Evolutionary conservation across 495 filamentous ascomycete genomes (phyloP).

Genomic region (Penicillium cosmopolitanum): DNA sequence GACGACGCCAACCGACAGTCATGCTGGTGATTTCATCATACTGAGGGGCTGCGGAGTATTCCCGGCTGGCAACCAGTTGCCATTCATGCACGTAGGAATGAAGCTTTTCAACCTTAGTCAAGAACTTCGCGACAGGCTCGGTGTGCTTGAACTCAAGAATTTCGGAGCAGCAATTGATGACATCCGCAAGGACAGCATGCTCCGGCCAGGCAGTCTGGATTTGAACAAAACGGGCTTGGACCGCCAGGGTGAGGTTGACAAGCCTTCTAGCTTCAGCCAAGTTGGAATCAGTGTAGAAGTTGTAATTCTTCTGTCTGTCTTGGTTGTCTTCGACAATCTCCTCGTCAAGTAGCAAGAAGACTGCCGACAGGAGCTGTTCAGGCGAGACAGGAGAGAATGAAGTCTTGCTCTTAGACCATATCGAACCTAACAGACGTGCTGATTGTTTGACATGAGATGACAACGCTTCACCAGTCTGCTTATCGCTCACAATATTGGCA

Average conservation of each 20-base stretch:
- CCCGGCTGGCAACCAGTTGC: conserved; percentile 85
- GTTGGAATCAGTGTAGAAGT: conserved; percentile 88
- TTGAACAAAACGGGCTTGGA: conserved; percentile 69
- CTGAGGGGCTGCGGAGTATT: conserved; percentile 66
- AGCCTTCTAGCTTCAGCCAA: conserved; percentile 72
- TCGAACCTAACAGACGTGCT: conserved; percentile 40
- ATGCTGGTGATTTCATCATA: conserved; percentile 76
- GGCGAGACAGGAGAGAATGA: conserved; percentile 44
- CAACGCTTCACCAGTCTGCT: conserved; percentile 33
- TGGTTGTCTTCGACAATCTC: conserved; percentile 47
- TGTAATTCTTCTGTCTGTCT: conserved; percentile 57
- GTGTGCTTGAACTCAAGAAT: conserved; percentile 72
- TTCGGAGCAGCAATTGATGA: conserved; percentile 71
- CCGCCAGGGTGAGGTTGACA: conserved; percentile 63
- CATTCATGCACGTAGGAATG: conserved; percentile 85
- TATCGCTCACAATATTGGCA: conserved; percentile 47
- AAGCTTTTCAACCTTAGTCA: conserved; percentile 82
- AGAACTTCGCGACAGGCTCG: conserved; percentile 84
- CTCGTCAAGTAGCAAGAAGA: conserved; percentile 65
- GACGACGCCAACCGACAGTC: conserved; percentile 82
- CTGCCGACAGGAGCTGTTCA: conserved; percentile 62
- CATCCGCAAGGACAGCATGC: conserved; percentile 74
- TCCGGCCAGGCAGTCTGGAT: conserved; percentile 73
- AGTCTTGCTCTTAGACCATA: conserved; percentile 37
- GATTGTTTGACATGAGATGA: conserved; percentile 44